Conservation (phyloP, 2,329 filamentous ascomycete genomes). For the Trichoderma koningii region DNA sequence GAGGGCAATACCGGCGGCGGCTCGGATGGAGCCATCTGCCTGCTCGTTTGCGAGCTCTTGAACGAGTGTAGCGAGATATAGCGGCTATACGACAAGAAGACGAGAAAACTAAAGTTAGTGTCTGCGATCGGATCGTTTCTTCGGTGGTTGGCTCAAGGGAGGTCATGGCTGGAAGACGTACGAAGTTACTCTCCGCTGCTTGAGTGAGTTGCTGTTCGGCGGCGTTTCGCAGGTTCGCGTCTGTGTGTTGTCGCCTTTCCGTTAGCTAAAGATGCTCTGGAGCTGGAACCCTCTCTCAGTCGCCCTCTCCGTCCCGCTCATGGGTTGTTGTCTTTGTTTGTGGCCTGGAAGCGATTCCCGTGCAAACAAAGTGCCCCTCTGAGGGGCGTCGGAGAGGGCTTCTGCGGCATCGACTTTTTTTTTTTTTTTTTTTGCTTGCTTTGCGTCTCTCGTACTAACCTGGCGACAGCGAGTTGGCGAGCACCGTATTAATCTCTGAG, state of each 20-base stretch:
- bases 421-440: slow-evolving; percentile 2
- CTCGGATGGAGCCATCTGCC: slow-evolving; percentile 79
- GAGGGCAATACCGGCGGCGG: slow-evolving; percentile 90
- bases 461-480: slow-evolving; percentile 92
- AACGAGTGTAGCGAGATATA: slow-evolving; percentile 90
- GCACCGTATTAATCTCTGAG: slow-evolving; percentile 96
- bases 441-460: slow-evolving; percentile 60
- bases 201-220: slow-evolving; percentile 93
- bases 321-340: neutral
- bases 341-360: neutral
- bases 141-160: slow-evolving; percentile 4
- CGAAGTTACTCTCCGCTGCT: slow-evolving; percentile 93
- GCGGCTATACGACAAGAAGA: slow-evolving; percentile 60
- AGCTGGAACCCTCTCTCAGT: slow-evolving; percentile 13
- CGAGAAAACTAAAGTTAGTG: slow-evolving; percentile 31
- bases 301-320: neutral
- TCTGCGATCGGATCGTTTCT: slow-evolving; percentile 27
- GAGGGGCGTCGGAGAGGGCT: slow-evolving; percentile 19
- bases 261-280: slow-evolving; percentile 38
- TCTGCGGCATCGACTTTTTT: slow-evolving; percentile 25
- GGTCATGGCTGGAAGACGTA: slow-evolving; percentile 49
- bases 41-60: slow-evolving; percentile 92
- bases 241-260: slow-evolving; percentile 50
- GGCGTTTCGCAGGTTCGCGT: slow-evolving; percentile 83
- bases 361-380: slow-evolving; percentile 9